Conservation (phyloP, 2,329 filamentous ascomycete species). For the Bipolaris oryzae region DNA sequence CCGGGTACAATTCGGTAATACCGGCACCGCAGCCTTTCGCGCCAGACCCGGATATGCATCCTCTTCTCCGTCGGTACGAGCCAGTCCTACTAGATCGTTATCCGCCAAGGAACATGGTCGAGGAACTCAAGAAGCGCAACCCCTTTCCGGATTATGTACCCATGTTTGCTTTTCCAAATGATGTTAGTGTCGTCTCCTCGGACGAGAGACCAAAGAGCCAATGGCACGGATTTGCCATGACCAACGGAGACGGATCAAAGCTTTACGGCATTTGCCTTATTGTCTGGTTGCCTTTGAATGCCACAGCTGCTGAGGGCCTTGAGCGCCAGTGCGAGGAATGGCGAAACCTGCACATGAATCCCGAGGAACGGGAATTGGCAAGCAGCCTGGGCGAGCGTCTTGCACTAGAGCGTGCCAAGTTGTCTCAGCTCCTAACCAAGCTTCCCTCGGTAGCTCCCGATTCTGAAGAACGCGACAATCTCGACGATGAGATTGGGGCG, state of each 20-base stretch:
- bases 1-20: conserved; percentile 98
- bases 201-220: conserved; percentile 94
- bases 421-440: conserved; percentile 85
- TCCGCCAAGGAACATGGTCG: conserved; percentile 79
- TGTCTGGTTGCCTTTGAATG: conserved; percentile 87
- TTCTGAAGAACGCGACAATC: conserved; percentile 76
- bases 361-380: conserved; percentile 88
- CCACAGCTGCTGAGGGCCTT: conserved; percentile 80
- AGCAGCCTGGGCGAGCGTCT: conserved; percentile 88
- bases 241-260: conserved; percentile 86
- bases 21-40: conserved; percentile 90
- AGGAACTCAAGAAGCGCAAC: conserved; percentile 79
- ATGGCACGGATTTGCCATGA: conserved; percentile 99
- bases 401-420: conserved; percentile 83
- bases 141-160: conserved; percentile 96
- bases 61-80: conserved; percentile 90
- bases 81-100: conserved; percentile 96
- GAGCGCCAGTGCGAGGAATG: conserved; percentile 66
- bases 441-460: conserved; percentile 82
- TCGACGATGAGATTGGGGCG: conserved; percentile 93
- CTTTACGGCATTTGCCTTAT: conserved; percentile 91
- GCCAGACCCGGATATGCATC: conserved; percentile 90
- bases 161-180: conserved; percentile 99
- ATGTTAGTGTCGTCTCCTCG: conserved; percentile 94
- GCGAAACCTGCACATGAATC: conserved; percentile 74